Conservation (phyloP, 2,329 filamentous ascomycete species). For the Ophiognomonia clavigignenti-juglandacearum region DNA sequence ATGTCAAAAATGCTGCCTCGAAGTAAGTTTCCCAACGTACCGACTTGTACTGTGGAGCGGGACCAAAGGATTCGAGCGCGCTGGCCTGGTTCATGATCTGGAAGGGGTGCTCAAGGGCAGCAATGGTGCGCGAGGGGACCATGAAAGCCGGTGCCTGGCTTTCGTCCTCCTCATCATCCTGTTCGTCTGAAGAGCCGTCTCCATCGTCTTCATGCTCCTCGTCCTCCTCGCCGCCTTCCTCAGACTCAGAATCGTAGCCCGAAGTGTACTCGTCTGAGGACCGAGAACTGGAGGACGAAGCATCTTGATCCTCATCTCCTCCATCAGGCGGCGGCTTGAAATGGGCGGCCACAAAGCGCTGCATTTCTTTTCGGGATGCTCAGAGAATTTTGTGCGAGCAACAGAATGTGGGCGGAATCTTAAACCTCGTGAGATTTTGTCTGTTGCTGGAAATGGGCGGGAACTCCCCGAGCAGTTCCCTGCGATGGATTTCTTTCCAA, state of each 20-base stretch:
- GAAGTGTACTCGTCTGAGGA: not conserved
- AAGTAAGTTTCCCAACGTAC: conserved; percentile 22
- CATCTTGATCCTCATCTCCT: too few relatives aligned
- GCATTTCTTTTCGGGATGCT: too few relatives aligned
- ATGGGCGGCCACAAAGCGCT: too few relatives aligned
- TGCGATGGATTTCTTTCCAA: too few relatives aligned
- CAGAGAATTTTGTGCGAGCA: too few relatives aligned
- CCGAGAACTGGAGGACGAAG: too few relatives aligned
- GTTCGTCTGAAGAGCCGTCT: not conserved
- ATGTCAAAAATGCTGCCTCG: not conserved
- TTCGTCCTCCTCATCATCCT: conserved; percentile 3
- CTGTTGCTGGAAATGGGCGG: too few relatives aligned
- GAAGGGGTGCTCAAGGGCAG: conserved; percentile 40
- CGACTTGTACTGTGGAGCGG: conserved; percentile 31
- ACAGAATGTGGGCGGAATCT: too few relatives aligned
- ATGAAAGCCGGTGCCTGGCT: conserved; percentile 30
- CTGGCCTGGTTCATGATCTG: conserved; percentile 36
- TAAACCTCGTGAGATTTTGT: too few relatives aligned
- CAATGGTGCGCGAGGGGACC: conserved; percentile 32
- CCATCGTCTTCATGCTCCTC: conserved; percentile 1
- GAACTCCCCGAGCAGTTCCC: too few relatives aligned
- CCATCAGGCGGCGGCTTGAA: too few relatives aligned
- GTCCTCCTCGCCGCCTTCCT: conserved; percentile 2
- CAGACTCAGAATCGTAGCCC: not conserved
- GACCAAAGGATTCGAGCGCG: conserved; percentile 35